phyloP scores from a whole-genome alignment of 345 rosid genomes.

The Eucalyptus leucophloia region DNA sequence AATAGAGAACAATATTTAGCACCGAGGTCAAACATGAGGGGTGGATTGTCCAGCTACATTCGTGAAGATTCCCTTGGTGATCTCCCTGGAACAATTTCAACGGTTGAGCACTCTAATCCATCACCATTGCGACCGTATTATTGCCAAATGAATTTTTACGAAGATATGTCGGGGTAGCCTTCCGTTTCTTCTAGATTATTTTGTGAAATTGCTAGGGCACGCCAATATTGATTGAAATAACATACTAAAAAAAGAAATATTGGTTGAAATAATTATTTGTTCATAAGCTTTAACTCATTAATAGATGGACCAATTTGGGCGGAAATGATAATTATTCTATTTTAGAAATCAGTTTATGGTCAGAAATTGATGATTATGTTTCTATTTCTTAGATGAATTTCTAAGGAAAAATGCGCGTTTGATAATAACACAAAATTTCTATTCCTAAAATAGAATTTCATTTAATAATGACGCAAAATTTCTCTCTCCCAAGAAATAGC shows the following conservation, averaged over 20 bases:
- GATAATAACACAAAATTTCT: no score
- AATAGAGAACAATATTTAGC: background rate
- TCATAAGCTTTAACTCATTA: background rate
- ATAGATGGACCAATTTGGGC: background rate
- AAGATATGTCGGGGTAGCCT: background rate
- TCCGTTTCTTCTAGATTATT: background rate
- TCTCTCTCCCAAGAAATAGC: rapidly evolving
- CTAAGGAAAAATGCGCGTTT: no score
- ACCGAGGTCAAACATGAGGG: background rate
- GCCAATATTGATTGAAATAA: background rate
- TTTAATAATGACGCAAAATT: no score
- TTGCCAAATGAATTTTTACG: background rate
- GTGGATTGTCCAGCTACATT: background rate
- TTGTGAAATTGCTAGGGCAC: background rate
- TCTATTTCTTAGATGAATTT: no score
- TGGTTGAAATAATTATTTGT: background rate
- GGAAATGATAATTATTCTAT: no score
- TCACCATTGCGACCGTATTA: background rate
- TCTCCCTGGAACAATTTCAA: background rate
- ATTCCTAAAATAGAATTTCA: no score
- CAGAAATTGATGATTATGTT: no score
- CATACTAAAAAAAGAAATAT: background rate
- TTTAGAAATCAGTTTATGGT: no score
- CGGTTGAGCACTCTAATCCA: background rate
- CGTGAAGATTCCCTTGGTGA: background rate